Evolutionary conservation across 129 eudicot genomes (phyloP), one percentile per base, ranked within the genome.

Genomic region (Centrapalus pauciflorus): DNA sequence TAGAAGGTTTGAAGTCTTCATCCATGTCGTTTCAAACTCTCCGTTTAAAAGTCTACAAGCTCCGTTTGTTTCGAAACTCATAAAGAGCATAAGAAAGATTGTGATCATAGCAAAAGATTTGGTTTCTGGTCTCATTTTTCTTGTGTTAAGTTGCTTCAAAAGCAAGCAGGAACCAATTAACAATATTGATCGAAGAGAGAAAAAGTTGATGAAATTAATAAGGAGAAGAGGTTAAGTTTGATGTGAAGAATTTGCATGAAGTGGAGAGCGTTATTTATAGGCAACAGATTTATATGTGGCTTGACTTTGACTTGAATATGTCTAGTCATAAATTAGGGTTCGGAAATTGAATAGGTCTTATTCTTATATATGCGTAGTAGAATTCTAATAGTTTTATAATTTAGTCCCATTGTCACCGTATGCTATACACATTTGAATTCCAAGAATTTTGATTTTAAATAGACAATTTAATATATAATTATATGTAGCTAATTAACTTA

Each of bases 11-110:
- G 41, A 64, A 6, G 27, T 64, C 10, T 67, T 62, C 51, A 37
- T 64, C 73, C 73, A 70, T 0, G 64, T 5, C 21, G 34, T 46
- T 64, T 70, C 60, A 54, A 64, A 55, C 12, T 66, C 78, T 17
- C 62, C 81, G 13, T 74, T 14, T 3, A 82, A 40, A 55, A 59
- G 64, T 55, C 81, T 41, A 25, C 71, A 37, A 0, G 76, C 72
- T 45, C 27, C 71, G 21, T 61, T 69, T 4, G 46, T 27, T 55
- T 70, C 14, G 32, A 70, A 51, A 60, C 72, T 70, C 0, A 63
- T 33, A 10, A 55, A 33, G 2, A 52, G 25, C 14, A 70, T 3
- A 24, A 68, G 6, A 20, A 76, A 10, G 11, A 27, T 16, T 30
- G 41, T 20, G n/a, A 62, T 19, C 4, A 60, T 46, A 43, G 60